Base-by-base conservation (phyloP, 805 yeast genomes). In the Teunomyces gatunensis region DNA sequence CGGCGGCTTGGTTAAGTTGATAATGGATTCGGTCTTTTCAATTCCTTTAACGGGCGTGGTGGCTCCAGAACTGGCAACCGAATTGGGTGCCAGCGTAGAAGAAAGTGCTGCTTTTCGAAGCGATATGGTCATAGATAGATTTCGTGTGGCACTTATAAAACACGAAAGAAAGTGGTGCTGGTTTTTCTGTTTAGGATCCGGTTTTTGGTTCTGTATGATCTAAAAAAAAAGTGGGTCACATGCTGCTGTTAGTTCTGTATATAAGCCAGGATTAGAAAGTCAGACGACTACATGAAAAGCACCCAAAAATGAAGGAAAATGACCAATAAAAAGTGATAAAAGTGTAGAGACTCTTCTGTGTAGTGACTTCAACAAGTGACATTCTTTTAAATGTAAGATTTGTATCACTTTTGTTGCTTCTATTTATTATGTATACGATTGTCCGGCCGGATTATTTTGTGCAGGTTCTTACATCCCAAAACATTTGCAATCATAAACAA, bases 1-100 rank as follows among this genome's bases (percentile, higher is more conserved):
- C 4, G 77, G 68, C 6, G 84, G 80, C 54, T 71, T 74, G 28
- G 82, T 78, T 51, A 80, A 63, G 50, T 73, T 77, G 53, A 71
- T 56, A 15, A 77, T 70, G 17, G 81, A 75, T 34, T 68, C 73
- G 1, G 69, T 64, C 37, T 65, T 67, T 44, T 60, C 62, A 53
- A 68, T 61, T 17, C 39, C 39, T 15, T 23, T 37, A 3, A 37
- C 29, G 9, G 65, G 61, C 2, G 67, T 58, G 11, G 64, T 51
- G 3, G 54, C 47, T 9, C 60, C 60, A 3, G 66, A 56, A 40
- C 45, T 44, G 17, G 47, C 27, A 17, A 42, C 50, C 2, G 52
- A 43, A 45, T 20, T 43, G 25, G 27, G 39, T 13, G 43, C 41
- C 49, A 49, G 39, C 25, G 47, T 37, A 6, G 40, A 23, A 5